Evolutionary conservation across 2,329 filamentous ascomycete species (phyloP).

Genomic region (Fusarium sambucinum): DNA sequence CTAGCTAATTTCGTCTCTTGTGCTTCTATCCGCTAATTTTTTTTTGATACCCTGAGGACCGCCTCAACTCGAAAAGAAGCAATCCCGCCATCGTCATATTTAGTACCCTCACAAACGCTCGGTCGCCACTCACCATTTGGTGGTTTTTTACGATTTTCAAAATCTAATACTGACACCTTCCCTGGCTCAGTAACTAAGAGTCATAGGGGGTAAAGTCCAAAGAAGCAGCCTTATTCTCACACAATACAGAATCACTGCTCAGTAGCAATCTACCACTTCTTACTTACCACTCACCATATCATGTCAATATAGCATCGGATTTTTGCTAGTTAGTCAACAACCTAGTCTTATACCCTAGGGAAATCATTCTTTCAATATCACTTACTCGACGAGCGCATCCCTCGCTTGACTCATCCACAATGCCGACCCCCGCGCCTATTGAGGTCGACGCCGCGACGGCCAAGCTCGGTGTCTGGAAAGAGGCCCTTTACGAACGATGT

Average conservation of each 20-base stretch:
- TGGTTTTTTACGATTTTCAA: too few species aligned
- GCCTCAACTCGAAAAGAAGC: slow-evolving; percentile 19
- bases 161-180: too few species aligned
- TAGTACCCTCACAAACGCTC: neutral
- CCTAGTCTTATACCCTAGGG: neutral
- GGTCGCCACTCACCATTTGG: slow-evolving; percentile 15
- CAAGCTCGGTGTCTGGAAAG: slow-evolving; percentile 66
- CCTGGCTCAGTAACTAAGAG: too few species aligned
- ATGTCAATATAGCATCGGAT: slow-evolving; percentile 48
- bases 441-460: slow-evolving; percentile 52
- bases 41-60: neutral
- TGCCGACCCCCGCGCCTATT: slow-evolving; percentile 48
- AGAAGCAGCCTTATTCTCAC: too few species aligned
- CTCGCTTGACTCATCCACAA: slow-evolving; percentile 46
- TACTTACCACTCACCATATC: slow-evolving; percentile 12
- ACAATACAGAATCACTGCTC: too few species aligned
- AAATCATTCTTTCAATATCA: neutral
- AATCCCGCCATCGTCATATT: slow-evolving; percentile 30
- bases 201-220: too few species aligned
- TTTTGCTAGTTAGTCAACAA: slow-evolving; percentile 1
- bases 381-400: slow-evolving; percentile 2
- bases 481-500: slow-evolving; percentile 68
- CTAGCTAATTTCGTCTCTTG: too few species aligned
- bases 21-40: too few species aligned
- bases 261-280: too few species aligned